Evolutionary conservation across 768 basidiomycete species (phyloP), one percentile per base, ranked within the genome.

Genomic region (Aureoboletus auriporus): DNA sequence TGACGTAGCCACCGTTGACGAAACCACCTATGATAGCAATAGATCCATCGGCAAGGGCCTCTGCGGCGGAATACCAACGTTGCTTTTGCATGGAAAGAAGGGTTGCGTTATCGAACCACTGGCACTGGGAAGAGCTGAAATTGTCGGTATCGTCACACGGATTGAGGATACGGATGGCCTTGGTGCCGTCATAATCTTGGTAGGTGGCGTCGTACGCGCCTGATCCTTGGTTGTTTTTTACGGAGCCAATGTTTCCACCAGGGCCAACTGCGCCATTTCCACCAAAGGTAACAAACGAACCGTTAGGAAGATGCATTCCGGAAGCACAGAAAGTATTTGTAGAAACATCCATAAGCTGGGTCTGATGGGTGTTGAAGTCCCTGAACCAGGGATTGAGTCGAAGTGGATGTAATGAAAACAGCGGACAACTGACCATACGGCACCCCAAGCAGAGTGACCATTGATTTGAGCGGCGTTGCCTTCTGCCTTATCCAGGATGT

Each of bases 401-500:
- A 2, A 31, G 7, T 29, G 12, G 29, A 16, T 4, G 3, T 8
- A 27, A 4, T 12, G 14, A 30, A 28, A 14, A 42, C 1, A 13
- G 31, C 7, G 16, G 17, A 35, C 0, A 8, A 14, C 52, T 5
- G 30, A 83, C 83, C 83, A 90, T 14, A 83, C 80, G 0, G 84
- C 64, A 17, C 80, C 89, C 80, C 84, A 87, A 1, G 85, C 84
- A 10, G 89, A 75, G 67, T 89, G 89, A 1, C 79, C 80, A 50
- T 77, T 72, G 51, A 92, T 75, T 55, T 75, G 68, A 4, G 78
- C 77, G 3, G 75, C 73, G 62, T 93, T 93, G 29, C 79, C 80
- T 62, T 93, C 89, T 1, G 84, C 81, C 71, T 96, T 96, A 73
- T 96, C 93, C n/a, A 93, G 70, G 17, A 93, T 86, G 68, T 93